Percentiles rank a stretch among this genome's conserved stretches.
Conservation (phyloP, 768 basidiomycete species). For the Boletus sensibilis region DNA sequence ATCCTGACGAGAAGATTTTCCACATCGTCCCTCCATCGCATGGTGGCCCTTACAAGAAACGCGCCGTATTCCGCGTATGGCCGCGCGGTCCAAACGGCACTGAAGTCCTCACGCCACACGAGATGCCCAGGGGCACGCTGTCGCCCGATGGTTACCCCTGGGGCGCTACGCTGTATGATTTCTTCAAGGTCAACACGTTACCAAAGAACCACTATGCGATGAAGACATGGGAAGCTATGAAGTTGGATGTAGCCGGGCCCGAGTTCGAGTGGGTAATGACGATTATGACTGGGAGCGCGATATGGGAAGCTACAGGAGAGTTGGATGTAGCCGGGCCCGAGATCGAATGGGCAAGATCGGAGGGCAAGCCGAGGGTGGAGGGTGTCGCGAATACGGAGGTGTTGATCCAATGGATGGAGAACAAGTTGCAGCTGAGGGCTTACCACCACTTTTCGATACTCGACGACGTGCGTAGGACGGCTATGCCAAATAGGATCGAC, state of each 20-base stretch:
- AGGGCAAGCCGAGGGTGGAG: conserved; percentile 21
- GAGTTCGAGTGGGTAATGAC: no score
- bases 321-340: conserved; percentile 12
- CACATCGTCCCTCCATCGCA: background rate
- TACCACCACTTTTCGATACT: background rate
- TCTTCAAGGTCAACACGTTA: conserved; percentile 15
- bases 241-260: no score
- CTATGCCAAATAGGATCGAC: no score
- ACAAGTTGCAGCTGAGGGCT: background rate
- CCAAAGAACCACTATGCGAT: background rate
- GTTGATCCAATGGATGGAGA: conserved; percentile 14
- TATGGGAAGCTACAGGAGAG: conserved; percentile 20
- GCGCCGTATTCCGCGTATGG: conserved; percentile 25
- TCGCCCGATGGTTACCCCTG: conserved; percentile 24
- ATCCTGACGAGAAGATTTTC: background rate
- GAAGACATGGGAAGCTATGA: no score
- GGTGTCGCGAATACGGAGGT: conserved; percentile 17
- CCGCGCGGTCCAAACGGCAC: conserved; percentile 25
- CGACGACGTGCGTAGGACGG: no score
- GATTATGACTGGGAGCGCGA: conserved; percentile 21
- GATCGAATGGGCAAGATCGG: conserved; percentile 24
- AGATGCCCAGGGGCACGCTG: conserved; percentile 11
- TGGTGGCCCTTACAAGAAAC: background rate
- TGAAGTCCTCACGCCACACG: background rate
- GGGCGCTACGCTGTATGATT: conserved; percentile 30